A percentile compares a stretch with the other conserved stretches of the same genome.
phyloP scores from a whole-genome alignment of 306 rosid species.

The Lathyrus tuberosus region DNA sequence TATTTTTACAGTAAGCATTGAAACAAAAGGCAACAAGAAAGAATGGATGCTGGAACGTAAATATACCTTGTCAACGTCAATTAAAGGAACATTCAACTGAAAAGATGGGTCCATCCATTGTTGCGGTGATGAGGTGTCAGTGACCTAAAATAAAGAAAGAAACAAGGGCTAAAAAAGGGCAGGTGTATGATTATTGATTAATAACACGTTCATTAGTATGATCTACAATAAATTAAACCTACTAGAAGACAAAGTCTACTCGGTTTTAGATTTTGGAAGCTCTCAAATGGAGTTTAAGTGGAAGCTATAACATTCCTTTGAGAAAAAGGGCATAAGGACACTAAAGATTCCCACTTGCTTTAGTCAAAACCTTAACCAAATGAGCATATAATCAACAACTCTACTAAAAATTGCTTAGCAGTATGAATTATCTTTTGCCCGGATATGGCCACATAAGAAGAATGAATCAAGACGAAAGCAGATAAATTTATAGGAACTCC shows the following conservation, averaged over 20 bases:
- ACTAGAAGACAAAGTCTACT: not conserved
- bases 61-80: conserved; percentile 91
- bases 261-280: not conserved
- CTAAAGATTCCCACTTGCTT: not conserved
- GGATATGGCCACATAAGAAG: conserved; percentile 5
- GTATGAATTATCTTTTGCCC: not conserved
- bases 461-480: not conserved
- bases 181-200: not conserved
- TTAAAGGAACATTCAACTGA: conserved; percentile 78
- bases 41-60: conserved; percentile 23
- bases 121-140: conserved; percentile 53
- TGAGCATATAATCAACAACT: not conserved
- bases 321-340: conserved; percentile 1
- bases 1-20: too few relatives aligned
- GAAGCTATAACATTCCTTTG: not conserved
- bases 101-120: conserved; percentile 76
- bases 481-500: not conserved
- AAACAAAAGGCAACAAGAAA: conserved; percentile 18
- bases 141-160: conserved; percentile 55
- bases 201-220: not conserved
- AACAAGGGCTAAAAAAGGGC: not conserved
- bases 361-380: conserved; percentile 7
- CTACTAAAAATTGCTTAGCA: not conserved
- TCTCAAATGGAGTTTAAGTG: not conserved
- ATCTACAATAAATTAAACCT: not conserved